Evolutionary conservation across 257 asterid species (phyloP).

Genomic region (Buddleja alternifolia): DNA sequence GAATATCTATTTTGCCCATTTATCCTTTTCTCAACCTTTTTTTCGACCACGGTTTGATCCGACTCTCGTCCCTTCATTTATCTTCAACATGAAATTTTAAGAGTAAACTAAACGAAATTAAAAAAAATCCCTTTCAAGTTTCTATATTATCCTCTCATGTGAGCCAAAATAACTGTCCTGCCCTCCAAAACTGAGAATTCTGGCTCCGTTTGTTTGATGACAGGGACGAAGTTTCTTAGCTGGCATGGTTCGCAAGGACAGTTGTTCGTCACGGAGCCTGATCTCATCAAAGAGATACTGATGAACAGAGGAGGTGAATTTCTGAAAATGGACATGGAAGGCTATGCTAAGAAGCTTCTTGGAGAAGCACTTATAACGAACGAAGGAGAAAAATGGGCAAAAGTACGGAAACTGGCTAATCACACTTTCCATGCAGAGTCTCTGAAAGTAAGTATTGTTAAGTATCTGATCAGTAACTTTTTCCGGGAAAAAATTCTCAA

Average conservation of each 20-base stretch:
- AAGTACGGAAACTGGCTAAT: conserved; percentile 50
- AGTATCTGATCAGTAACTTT: no score
- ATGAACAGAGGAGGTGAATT: conserved; percentile 48
- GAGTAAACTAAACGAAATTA: no score
- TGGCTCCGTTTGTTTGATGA: not conserved
- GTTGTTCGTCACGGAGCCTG: conserved; percentile 46
- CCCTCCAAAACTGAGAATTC: not conserved
- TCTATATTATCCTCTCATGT: no score
- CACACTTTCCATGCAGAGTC: conserved; percentile 59
- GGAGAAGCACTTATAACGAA: conserved; percentile 50
- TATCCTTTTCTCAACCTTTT: no score
- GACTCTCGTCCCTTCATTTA: no score
- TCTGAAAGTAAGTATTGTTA: conserved; percentile 35
- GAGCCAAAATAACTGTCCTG: no score
- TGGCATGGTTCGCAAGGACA: conserved; percentile 55
- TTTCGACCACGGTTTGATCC: no score
- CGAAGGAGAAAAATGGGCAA: conserved; percentile 64
- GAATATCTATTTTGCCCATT: no score
- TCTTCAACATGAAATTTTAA: no score
- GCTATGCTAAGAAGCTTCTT: conserved; percentile 41
- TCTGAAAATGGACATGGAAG: conserved; percentile 47
- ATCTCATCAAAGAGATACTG: conserved; percentile 46
- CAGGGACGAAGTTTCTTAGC: conserved; percentile 44
- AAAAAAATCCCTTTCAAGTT: not conserved
- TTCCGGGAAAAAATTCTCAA: no score